phyloP scores from a whole-genome alignment of 139 green algal genomes.

The Micromonas pusilla region DNA sequence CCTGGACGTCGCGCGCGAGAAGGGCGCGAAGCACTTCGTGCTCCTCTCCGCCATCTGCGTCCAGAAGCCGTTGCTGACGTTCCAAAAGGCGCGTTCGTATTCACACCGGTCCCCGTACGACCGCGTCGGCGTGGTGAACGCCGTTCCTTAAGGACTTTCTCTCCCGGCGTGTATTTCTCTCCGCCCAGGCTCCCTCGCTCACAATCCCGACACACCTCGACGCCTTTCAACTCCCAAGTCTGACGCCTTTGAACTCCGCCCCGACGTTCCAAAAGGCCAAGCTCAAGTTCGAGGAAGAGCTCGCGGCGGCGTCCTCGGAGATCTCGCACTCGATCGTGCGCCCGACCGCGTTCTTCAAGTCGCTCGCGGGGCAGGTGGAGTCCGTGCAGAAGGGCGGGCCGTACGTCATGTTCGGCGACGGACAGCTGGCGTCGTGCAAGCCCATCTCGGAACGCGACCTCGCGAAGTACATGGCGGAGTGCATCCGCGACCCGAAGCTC shows the following conservation, averaged over 20 bases:
- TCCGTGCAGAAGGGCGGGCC: slow-evolving; percentile 85
- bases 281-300: slow-evolving; percentile 86
- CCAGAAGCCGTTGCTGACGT: slow-evolving; percentile 96
- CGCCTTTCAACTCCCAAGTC: too few species aligned
- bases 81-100: too few species aligned
- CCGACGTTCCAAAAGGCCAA: slow-evolving; percentile 97
- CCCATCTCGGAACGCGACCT: slow-evolving; percentile 83
- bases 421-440: slow-evolving; percentile 90
- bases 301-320: slow-evolving; percentile 55
- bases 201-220: too few species aligned
- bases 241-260: too few species aligned
- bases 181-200: too few species aligned
- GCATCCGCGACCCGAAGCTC: slow-evolving; percentile 30
- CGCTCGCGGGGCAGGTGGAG: slow-evolving; percentile 80
- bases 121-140: too few species aligned
- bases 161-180: too few species aligned
- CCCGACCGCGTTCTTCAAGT: slow-evolving; percentile 99
- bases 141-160: too few species aligned
- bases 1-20: slow-evolving; percentile 57
- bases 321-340: slow-evolving; percentile 95
- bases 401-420: slow-evolving; percentile 99
- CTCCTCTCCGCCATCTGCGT: slow-evolving; percentile 97
- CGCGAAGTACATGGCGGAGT: slow-evolving; percentile 31
- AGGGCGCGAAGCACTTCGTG: slow-evolving; percentile 80
- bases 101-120: too few species aligned